phyloP scores from a whole-genome alignment of 805 yeast species.

The Barnettozyma botsteinii region DNA sequence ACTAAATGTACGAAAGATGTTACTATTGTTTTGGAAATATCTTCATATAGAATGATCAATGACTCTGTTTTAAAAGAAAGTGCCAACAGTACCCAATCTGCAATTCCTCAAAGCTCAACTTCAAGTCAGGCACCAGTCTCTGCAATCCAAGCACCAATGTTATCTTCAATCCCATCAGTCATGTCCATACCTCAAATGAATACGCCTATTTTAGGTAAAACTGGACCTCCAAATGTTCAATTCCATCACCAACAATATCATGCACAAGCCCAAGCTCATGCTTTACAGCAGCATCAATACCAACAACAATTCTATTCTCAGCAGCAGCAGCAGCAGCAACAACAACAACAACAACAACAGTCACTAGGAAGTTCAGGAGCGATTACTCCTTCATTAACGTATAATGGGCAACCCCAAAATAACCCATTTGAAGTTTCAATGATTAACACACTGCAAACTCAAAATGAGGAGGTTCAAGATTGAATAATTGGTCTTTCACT shows the following conservation, averaged over 20 bases:
- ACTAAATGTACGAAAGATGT: constrained; percentile 90
- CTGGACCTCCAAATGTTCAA: constrained; percentile 6
- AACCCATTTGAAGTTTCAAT: constrained; percentile 26
- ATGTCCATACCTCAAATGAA: constrained; percentile 27
- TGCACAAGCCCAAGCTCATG: neutral
- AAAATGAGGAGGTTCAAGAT: constrained; percentile 1
- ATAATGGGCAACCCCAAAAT: constrained; percentile 1
- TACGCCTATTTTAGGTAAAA: neutral
- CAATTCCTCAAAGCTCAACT: constrained; percentile 17
- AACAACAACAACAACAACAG: neutral
- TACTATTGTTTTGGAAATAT: constrained; percentile 73
- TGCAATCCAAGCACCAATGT: constrained; percentile 17
- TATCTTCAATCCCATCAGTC: constrained; percentile 26
- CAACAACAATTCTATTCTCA: neutral
- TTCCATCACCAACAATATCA: neutral
- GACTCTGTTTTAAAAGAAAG: constrained; percentile 14
- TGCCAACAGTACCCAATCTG: constrained; percentile 4
- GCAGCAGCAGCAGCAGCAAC: neutral
- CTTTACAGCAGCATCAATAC: neutral
- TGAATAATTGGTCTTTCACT: neutral
- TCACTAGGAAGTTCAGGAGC: neutral
- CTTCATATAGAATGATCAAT: constrained; percentile 39
- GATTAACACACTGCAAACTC: constrained; percentile 13
- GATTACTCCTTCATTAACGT: constrained; percentile 3
- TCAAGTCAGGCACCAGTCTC: constrained; percentile 9